These are phyloP conservation scores for Skeletonema menzelii DNA, from an alignment of 108 stramenopile genomes.

Conservation along the genomic window DNA sequence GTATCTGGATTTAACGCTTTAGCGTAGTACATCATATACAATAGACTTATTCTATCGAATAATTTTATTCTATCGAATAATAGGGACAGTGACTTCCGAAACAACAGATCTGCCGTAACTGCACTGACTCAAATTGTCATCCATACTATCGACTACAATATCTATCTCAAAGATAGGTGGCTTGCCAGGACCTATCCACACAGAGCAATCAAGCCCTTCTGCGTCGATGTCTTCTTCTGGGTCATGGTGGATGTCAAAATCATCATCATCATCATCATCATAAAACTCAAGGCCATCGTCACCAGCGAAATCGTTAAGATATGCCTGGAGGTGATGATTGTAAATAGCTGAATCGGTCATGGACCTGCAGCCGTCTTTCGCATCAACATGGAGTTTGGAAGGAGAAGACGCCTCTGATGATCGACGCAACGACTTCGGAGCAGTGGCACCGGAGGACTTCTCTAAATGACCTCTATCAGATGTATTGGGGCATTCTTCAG, in stretches of 20 bases:
- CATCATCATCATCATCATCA: conserved; percentile 31
- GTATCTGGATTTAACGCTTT: no score
- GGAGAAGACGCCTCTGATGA: neutral
- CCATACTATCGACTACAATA: neutral
- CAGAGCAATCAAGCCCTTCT: neutral
- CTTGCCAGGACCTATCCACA: neutral
- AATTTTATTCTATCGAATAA: neutral
- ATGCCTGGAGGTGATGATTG: conserved; percentile 23
- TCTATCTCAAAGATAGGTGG: neutral
- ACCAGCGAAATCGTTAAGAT: conserved; percentile 7
- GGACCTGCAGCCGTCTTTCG: neutral
- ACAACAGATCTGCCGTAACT: neutral
- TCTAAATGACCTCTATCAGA: neutral
- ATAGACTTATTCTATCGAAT: no score
- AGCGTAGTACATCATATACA: no score
- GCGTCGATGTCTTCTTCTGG: conserved; percentile 13
- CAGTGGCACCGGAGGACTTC: neutral
- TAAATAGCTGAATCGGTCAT: conserved; percentile 27
- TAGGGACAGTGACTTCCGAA: neutral
- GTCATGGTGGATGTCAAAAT: conserved; percentile 21
- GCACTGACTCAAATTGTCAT: conserved; percentile 1
- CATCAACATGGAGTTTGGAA: neutral
- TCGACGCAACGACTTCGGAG: neutral
- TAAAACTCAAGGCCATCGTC: conserved; percentile 14
- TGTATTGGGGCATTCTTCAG: neutral